Conservation (phyloP, 768 basidiomycete genomes). For the Lanmaoa rubissima region DNA sequence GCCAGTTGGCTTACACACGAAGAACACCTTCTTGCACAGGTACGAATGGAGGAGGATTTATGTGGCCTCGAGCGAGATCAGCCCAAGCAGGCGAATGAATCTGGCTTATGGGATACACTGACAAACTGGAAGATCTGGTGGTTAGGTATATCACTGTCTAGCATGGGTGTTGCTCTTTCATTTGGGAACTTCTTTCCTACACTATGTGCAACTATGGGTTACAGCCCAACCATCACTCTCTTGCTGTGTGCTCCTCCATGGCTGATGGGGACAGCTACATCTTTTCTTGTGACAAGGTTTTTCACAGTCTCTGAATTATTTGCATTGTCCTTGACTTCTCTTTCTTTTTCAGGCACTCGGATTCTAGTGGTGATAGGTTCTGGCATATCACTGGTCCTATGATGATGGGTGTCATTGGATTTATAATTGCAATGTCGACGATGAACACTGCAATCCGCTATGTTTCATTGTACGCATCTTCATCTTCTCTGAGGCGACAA, state of each 20-base stretch:
- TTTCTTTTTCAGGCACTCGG: conserved; percentile 57
- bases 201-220: conserved; percentile 69
- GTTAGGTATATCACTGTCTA: conserved; percentile 61
- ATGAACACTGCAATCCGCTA: conserved; percentile 63
- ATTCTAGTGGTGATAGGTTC: conserved; percentile 66
- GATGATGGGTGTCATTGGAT: conserved; percentile 60
- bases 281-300: conserved; percentile 53
- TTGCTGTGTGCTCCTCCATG: conserved; percentile 78
- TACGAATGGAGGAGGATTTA: conserved; percentile 61
- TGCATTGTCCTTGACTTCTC: background rate
- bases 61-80: conserved; percentile 49
- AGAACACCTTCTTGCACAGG: conserved; percentile 53
- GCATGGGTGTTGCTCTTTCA: conserved; percentile 53
- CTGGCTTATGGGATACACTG: conserved; percentile 55
- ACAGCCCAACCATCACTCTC: conserved; percentile 56
- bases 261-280: conserved; percentile 56
- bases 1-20: conserved; percentile 55
- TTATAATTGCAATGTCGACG: conserved; percentile 59
- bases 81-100: conserved; percentile 34
- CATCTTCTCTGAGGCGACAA: background rate
- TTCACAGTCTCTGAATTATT: background rate
- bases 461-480: conserved; percentile 49
- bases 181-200: conserved; percentile 84
- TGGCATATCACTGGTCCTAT: conserved; percentile 62
- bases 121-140: conserved; percentile 83